These are phyloP conservation scores for Urostyla sp. DNA, from an alignment of 73 alveolate species.

Conservation along the genomic window DNA sequence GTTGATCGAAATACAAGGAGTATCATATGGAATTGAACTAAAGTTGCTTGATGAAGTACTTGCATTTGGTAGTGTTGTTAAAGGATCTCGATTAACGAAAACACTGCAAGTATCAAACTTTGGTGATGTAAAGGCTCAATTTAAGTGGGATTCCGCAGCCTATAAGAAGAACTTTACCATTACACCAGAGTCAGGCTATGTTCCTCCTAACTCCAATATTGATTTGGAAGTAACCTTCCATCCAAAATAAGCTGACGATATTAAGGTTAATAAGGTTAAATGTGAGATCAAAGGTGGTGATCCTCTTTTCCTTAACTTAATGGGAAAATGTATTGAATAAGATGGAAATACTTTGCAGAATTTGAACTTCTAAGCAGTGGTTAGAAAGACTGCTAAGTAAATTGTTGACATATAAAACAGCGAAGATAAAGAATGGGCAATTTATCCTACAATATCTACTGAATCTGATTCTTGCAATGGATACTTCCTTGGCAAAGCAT, in stretches of 20 bases:
- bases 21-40: conserved; percentile 98
- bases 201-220: conserved; percentile 97
- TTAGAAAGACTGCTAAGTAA: conserved; percentile 89
- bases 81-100: conserved; percentile 90
- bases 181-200: conserved; percentile 93
- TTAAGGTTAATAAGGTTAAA: conserved; percentile 92
- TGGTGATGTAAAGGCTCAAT: conserved; percentile 97
- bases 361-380: conserved; percentile 94
- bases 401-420: conserved; percentile 94
- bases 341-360: conserved; percentile 91
- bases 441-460: conserved; percentile 93
- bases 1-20: conserved; percentile 93
- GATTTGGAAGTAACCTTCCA: conserved; percentile 96
- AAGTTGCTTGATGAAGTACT: conserved; percentile 97
- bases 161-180: conserved; percentile 95
- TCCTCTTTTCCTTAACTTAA: conserved; percentile 87
- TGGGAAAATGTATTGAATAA: conserved; percentile 93
- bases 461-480: conserved; percentile 84
- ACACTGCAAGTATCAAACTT: conserved; percentile 90
- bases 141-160: conserved; percentile 93
- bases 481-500: conserved; percentile 92
- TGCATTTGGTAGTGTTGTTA: conserved; percentile 97
- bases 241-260: conserved; percentile 94
- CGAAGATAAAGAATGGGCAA: conserved; percentile 95
- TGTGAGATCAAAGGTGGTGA: conserved; percentile 96